Conservation (phyloP, 208 protist genomes). For the Trypanosoma rangeli region DNA sequence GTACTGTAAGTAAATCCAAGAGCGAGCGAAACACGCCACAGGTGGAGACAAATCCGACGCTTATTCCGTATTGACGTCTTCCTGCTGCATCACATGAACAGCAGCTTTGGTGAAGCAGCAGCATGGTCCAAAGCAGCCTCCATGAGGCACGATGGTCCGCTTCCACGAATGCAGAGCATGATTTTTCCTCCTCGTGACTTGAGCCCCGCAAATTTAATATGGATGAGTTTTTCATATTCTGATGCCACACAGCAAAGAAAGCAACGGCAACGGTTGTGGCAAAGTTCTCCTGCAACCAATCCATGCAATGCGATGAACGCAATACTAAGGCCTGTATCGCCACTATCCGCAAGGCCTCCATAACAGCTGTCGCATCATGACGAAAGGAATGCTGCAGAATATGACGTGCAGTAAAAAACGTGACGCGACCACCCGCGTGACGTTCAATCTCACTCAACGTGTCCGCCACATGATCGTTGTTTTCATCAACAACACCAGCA, state of each 20-base stretch:
- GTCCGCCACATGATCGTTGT: conserved; percentile 5
- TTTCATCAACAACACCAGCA: not conserved
- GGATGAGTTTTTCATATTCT: not conserved
- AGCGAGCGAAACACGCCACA: conserved; percentile 28
- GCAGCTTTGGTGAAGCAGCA: conserved; percentile 20
- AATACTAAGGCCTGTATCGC: conserved; percentile 50
- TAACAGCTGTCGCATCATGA: conserved; percentile 45
- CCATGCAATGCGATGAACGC: conserved; percentile 19
- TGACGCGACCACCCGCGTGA: conserved; percentile 24
- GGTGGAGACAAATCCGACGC: not conserved
- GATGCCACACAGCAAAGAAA: conserved; percentile 54
- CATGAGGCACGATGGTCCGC: not conserved
- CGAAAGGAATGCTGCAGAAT: conserved; percentile 46
- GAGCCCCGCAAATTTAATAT: not conserved
- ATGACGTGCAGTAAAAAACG: conserved; percentile 52
- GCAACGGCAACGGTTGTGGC: conserved; percentile 24
- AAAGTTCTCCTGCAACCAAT: conserved; percentile 15
- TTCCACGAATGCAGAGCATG: conserved; percentile 6
- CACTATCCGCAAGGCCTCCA: conserved; percentile 70
- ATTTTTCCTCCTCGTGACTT: conserved; percentile 20
- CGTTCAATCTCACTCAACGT: conserved; percentile 19
- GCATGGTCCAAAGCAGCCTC: conserved; percentile 26
- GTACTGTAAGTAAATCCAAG: conserved; percentile 23
- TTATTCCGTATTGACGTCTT: not conserved
- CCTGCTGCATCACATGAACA: conserved; percentile 16